Evolutionary conservation across 1,139 yeast species (phyloP), one percentile per base, ranked within the genome.

Genomic region (Lodderomyces orthopsilosis): DNA sequence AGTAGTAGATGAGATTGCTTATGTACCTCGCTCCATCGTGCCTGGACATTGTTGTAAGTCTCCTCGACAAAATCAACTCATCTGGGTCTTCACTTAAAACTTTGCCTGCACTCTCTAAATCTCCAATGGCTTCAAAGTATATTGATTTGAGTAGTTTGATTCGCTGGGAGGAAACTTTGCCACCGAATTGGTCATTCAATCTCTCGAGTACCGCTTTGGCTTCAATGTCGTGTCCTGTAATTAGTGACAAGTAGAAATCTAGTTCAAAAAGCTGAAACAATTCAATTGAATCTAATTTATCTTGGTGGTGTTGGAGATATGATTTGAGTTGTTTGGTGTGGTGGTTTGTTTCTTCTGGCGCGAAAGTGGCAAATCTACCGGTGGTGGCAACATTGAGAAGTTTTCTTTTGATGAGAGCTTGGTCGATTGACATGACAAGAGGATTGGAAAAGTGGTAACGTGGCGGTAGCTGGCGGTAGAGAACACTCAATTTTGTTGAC

Each of bases 191-290:
- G 57, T 89, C 96, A 33, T 75, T 62, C 13, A 90, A 61, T 37
- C 81, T 67, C 45, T 83, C 85, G 46, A 88, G 72, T 45, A 80
- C 70, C 12, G 75, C 64, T 53, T 83, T 79, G 13, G 96, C 96
- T 51, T 81, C 34, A 30, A 30, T 30, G 9, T 30, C 34, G n/a
- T 81, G 75, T 40, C 79, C 71, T n/a, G 87, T 66, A 48, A 83
- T 68, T 35, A 89, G 62, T 2, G 83, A 68, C 38, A 90, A 68
- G 56, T 81, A 81, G 59, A 88, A 87, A 44, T 85, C 83, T 56
- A 88, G 75, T 58, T 87, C 95, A 49, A 81, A 70, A 30, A 90
- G 63, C 13, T 76, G 70, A 58, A 75, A 83, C 47, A 77, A 69
- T 41, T 84, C 88, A 30, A 30, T 15, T 5, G 34, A 30, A 9